Evolutionary conservation across 2,329 filamentous ascomycete genomes (phyloP).

Genomic region (Talaromyces pinophilus): DNA sequence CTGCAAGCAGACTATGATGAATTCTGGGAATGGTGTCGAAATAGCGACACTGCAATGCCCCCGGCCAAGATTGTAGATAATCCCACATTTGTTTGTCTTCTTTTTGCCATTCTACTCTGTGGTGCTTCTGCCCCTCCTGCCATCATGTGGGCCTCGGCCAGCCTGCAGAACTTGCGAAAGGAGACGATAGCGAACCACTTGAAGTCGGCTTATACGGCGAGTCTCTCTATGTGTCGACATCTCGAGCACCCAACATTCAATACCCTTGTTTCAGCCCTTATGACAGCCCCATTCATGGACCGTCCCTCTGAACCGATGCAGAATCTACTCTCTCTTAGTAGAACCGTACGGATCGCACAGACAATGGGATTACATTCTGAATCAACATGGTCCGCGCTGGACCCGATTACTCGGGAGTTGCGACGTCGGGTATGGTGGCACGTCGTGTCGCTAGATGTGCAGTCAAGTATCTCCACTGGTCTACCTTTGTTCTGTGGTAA

Average conservation of each 20-base stretch:
- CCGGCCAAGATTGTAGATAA: constrained; percentile 11
- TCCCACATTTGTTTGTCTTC: constrained; percentile 17
- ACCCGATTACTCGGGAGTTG: constrained; percentile 15
- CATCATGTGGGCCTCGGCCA: background rate
- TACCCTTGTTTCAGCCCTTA: constrained; percentile 26
- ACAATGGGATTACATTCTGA: constrained; percentile 28
- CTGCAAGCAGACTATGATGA: constrained; percentile 16
- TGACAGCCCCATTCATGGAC: constrained; percentile 22
- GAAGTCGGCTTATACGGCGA: constrained; percentile 20
- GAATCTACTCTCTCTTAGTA: constrained; percentile 20
- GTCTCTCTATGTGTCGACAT: constrained; percentile 23
- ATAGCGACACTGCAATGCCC: background rate
- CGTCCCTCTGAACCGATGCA: background rate
- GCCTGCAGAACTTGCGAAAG: background rate
- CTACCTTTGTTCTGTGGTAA: constrained; percentile 24
- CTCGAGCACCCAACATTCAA: constrained; percentile 27
- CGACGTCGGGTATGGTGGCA: constrained; percentile 28
- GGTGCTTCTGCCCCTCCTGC: constrained; percentile 16
- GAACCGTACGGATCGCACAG: constrained; percentile 25
- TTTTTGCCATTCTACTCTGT: constrained; percentile 12
- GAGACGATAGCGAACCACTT: constrained; percentile 18
- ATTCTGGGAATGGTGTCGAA: constrained; percentile 19
- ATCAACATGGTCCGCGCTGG: background rate
- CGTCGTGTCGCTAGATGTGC: constrained; percentile 29
- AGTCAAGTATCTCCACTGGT: constrained; percentile 27